Percentiles rank a stretch among this genome's conserved stretches.
These are phyloP conservation scores for Nicotiana paniculata DNA, from an alignment of 257 asterid genomes.

Conservation along the genomic window DNA sequence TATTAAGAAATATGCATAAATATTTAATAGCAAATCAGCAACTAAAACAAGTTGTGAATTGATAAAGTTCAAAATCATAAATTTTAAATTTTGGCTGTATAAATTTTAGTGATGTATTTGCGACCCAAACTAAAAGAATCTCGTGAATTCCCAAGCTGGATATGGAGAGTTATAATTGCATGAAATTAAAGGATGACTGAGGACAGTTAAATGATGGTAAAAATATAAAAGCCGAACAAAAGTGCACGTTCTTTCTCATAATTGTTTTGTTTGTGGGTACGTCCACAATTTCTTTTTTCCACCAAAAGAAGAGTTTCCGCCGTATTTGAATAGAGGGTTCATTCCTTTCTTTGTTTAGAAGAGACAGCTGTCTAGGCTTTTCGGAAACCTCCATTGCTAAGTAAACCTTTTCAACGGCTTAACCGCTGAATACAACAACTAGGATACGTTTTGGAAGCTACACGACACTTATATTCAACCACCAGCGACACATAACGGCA, in stretches of 20 bases:
- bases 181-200: not conserved
- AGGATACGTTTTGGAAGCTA: not conserved
- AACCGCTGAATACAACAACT: too few relatives aligned
- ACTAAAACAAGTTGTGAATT: too few relatives aligned
- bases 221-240: not conserved
- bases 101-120: too few relatives aligned
- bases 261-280: not conserved
- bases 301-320: not conserved
- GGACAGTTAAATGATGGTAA: not conserved
- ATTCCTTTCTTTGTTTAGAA: constrained; percentile 12
- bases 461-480: too few relatives aligned
- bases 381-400: constrained; percentile 14
- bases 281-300: not conserved
- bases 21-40: too few relatives aligned
- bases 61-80: too few relatives aligned
- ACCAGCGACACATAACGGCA: too few relatives aligned
- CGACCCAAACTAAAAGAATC: too few relatives aligned
- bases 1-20: too few relatives aligned
- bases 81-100: too few relatives aligned
- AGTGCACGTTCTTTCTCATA: not conserved
- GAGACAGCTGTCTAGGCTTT: constrained; percentile 9
- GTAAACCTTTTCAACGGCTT: not conserved
- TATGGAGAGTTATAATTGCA: not conserved
- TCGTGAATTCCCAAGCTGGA: not conserved
- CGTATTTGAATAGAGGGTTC: constrained; percentile 11